These are phyloP conservation scores for Hanseniaspora taiwanica DNA, from an alignment of 805 yeast species.

Conservation along the genomic window DNA sequence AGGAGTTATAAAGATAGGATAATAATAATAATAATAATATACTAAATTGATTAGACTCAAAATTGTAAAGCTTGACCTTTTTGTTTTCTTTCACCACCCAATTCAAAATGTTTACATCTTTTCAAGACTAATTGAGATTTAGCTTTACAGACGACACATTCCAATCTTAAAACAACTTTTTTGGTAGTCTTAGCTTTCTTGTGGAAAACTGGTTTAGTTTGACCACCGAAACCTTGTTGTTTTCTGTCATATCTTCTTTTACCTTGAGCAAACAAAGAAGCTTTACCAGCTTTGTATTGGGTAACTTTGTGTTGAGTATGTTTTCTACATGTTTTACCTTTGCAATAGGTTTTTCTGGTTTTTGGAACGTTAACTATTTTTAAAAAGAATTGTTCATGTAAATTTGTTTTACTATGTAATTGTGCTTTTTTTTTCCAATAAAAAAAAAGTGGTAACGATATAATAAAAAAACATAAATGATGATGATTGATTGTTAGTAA, in stretches of 20 bases:
- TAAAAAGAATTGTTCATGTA: not conserved
- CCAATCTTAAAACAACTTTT: conserved; percentile 98
- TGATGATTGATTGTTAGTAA: no score
- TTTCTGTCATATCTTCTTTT: conserved; percentile 99
- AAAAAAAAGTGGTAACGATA: no score
- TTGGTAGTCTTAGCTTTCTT: conserved; percentile 99
- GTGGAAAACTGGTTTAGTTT: conserved; percentile 99
- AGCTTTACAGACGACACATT: conserved; percentile 97
- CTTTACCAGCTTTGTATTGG: conserved; percentile 99
- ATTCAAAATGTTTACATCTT: conserved; percentile 99
- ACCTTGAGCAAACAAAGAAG: conserved; percentile 98
- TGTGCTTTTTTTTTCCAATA: no score
- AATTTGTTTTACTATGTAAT: no score
- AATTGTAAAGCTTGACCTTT: conserved; percentile 99
- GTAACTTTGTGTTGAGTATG: conserved; percentile 99
- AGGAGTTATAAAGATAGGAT: no score
- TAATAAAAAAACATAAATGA: no score
- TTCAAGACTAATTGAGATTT: conserved; percentile 94
- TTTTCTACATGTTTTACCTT: conserved; percentile 97
- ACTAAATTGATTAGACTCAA: conserved; percentile 33
- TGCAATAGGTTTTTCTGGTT: conserved; percentile 99
- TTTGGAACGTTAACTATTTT: conserved; percentile 96
- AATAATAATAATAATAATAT: no score
- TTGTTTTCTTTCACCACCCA: conserved; percentile 99
- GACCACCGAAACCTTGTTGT: conserved; percentile 99